A percentile compares a stretch with the other conserved stretches of the same genome.
Conservation (phyloP, 805 yeast species). For the Yarrowia osloensis region DNA sequence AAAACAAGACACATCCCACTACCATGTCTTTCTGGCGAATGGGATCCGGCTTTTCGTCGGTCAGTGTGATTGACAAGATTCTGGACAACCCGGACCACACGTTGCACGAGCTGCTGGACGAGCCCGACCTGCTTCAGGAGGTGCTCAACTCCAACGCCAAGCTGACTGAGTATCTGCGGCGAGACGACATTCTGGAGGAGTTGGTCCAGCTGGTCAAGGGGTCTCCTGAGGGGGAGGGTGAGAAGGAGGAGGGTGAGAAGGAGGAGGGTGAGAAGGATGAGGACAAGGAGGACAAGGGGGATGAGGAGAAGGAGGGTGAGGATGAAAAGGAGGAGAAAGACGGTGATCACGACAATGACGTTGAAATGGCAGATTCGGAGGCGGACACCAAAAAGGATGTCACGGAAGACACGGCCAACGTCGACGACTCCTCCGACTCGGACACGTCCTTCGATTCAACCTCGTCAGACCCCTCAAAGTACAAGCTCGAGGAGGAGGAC, state of each 20-base stretch:
- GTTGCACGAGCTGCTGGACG: conserved; percentile 61
- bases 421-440: conserved; percentile 1
- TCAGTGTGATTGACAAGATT: conserved; percentile 55
- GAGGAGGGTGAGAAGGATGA: conserved; percentile 27
- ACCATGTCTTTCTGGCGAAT: conserved; percentile 61
- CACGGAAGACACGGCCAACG: background rate
- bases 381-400: conserved; percentile 24
- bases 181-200: conserved; percentile 69
- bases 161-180: conserved; percentile 74
- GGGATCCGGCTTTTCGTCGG: conserved; percentile 57
- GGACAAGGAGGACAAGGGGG: conserved; percentile 32
- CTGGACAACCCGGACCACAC: conserved; percentile 51
- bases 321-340: conserved; percentile 32
- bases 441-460: conserved; percentile 40
- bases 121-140: conserved; percentile 73
- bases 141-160: conserved; percentile 70
- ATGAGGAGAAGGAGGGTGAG: conserved; percentile 31
- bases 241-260: background rate
- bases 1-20: background rate
- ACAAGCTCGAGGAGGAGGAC: conserved; percentile 39
- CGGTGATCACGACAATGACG: background rate
- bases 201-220: conserved; percentile 48
- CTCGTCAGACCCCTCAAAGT: conserved; percentile 37
- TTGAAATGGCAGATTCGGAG: background rate
- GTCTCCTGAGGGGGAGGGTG: conserved; percentile 25